phyloP scores from a whole-genome alignment of 257 asterid species.

The Coffea eugenioides region DNA sequence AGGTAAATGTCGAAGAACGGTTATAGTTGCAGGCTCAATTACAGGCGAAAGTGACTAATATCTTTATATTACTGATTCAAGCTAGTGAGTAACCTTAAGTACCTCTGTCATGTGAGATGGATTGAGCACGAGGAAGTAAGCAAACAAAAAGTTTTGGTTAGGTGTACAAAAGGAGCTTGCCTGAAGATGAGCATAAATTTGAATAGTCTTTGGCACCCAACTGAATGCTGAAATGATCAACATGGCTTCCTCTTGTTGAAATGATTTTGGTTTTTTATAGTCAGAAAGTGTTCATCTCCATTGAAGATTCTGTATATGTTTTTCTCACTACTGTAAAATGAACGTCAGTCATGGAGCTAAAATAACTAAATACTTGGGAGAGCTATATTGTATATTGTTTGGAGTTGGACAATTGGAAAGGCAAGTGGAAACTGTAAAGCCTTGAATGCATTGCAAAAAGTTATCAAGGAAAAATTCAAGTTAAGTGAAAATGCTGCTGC shows the following conservation, averaged over 20 bases:
- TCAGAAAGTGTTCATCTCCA: too few relatives aligned
- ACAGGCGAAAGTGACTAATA: not conserved
- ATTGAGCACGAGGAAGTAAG: not conserved
- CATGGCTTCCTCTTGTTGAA: not conserved
- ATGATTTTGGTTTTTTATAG: not conserved
- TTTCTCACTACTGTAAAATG: not conserved
- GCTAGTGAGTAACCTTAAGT: not conserved
- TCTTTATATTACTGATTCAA: not conserved
- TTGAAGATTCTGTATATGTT: too few relatives aligned
- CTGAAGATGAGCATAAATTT: conserved; percentile 6
- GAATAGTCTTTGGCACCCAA: not conserved
- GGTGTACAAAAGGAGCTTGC: conserved; percentile 1
- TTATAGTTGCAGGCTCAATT: conserved; percentile 23
- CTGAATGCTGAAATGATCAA: not conserved
- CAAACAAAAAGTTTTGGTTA: not conserved
- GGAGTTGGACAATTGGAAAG: not conserved
- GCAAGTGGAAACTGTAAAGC: not conserved
- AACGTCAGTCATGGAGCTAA: not conserved
- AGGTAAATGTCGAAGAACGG: conserved; percentile 11
- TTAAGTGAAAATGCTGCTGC: not conserved
- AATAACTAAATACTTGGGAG: not conserved
- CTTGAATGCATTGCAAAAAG: not conserved
- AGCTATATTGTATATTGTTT: not conserved
- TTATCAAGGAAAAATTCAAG: not conserved
- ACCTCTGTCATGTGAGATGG: not conserved